phyloP scores from a whole-genome alignment of 208 protist genomes.

The Naegleria fowleri region DNA sequence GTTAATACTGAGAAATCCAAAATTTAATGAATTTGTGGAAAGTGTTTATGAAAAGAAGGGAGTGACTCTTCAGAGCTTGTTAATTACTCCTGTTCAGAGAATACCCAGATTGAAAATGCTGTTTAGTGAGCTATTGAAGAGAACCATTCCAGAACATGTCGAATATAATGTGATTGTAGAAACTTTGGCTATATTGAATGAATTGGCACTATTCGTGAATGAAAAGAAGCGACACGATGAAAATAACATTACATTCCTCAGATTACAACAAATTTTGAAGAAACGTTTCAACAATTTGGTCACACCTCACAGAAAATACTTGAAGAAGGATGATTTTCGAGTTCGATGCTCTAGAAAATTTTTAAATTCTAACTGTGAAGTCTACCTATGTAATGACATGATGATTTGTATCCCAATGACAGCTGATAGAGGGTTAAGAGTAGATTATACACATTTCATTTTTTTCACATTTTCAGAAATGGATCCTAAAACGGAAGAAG shows the following conservation, averaged over 20 bases:
- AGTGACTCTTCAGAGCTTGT: constrained; percentile 12
- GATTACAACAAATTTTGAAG: neutral
- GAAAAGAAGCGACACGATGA: constrained; percentile 25
- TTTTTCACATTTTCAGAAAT: neutral
- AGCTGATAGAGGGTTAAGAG: neutral
- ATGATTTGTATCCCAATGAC: neutral
- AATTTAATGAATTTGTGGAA: constrained; percentile 9
- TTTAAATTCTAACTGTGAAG: neutral
- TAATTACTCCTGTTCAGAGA: constrained; percentile 44
- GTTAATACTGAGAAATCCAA: neutral
- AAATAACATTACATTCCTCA: neutral
- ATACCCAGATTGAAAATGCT: constrained; percentile 46
- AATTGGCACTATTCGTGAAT: neutral
- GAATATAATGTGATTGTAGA: constrained; percentile 28
- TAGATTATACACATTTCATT: neutral
- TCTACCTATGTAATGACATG: constrained; percentile 7
- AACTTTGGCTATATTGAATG: neutral
- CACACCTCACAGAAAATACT: neutral
- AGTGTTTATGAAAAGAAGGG: neutral
- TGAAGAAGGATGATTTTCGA: neutral
- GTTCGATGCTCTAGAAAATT: neutral
- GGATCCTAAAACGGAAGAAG: neutral
- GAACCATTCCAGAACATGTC: constrained; percentile 24
- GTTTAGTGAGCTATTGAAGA: constrained; percentile 39
- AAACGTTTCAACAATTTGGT: neutral